Conservation (phyloP, 2,329 filamentous ascomycete genomes). For the Ilyonectria robusta region DNA sequence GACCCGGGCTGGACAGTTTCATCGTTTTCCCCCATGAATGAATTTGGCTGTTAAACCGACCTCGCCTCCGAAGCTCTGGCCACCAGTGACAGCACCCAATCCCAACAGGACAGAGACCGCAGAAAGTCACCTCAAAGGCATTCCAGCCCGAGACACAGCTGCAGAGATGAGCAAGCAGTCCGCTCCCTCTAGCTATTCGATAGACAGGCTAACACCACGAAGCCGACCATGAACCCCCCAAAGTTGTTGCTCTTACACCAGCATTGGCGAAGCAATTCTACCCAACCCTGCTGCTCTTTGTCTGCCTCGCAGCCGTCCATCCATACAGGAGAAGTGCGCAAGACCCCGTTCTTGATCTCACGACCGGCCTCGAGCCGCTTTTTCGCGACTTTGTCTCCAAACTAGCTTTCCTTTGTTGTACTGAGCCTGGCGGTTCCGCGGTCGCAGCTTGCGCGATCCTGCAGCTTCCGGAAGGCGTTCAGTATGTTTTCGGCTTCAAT, state of each 20-base stretch:
- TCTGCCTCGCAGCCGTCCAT: slow-evolving; percentile 6
- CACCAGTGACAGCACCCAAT: not conserved
- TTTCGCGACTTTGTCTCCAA: slow-evolving; percentile 19
- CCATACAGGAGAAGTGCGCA: slow-evolving; percentile 7
- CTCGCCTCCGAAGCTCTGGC: not conserved
- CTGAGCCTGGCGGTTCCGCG: slow-evolving; percentile 4
- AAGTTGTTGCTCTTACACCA: slow-evolving; percentile 4
- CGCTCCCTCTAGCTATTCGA: not conserved
- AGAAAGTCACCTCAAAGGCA: not conserved
- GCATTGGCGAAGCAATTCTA: slow-evolving; percentile 12
- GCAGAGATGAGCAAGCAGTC: not conserved
- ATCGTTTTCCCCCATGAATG: not conserved
- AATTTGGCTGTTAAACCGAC: not conserved
- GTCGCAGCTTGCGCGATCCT: slow-evolving; percentile 19
- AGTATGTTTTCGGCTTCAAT: slow-evolving; percentile 23
- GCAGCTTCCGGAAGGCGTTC: slow-evolving; percentile 1
- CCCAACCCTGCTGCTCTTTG: slow-evolving; percentile 1
- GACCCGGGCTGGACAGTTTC: not conserved
- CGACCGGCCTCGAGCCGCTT: not conserved
- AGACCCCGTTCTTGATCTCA: not conserved
- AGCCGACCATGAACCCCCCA: not conserved
- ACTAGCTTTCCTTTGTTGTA: slow-evolving; percentile 22
- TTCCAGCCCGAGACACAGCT: not conserved
- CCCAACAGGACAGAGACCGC: not conserved
- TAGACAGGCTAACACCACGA: not conserved